Evolutionary conservation across 306 rosid genomes (phyloP).

Genomic region (cucumber (Cucumis sativus)): Cucumber_9930_V3 NC_026661.2:13033501-13034000

Average conservation of each 20-base stretch:
- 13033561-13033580: not conserved
- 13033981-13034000: not conserved
- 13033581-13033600: not conserved
- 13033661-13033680: no score
- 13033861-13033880: constrained; percentile 97
- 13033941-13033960: not conserved
- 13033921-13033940: not conserved
- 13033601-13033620: not conserved
- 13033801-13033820: constrained; percentile 81
- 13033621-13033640: not conserved
- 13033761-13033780: not conserved
- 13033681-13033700: not conserved
- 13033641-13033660: not conserved
- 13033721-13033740: not conserved
- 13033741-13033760: not conserved
- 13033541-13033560: not conserved
- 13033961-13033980: not conserved
- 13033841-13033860: constrained; percentile 96
- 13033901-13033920: constrained; percentile 32
- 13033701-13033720: not conserved
- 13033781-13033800: constrained; percentile 18
- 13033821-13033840: constrained; percentile 77
- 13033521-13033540: no score
- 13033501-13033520: not conserved
- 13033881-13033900: constrained; percentile 92